Evolutionary conservation across 768 basidiomycete species (phyloP).

Genomic region (Termitomyces sp.): DNA sequence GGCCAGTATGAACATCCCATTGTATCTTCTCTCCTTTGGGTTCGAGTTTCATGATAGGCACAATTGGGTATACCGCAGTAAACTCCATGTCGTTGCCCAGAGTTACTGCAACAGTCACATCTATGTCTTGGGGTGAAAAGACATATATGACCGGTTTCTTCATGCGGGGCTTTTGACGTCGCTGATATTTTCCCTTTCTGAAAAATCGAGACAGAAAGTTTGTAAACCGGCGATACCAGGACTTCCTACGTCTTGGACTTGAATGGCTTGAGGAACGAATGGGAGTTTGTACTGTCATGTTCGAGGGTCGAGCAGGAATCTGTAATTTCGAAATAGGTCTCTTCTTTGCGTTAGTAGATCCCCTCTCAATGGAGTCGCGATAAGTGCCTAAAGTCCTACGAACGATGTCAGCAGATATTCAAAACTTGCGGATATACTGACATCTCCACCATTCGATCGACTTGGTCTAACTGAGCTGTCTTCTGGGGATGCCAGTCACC

Average conservation of each 20-base stretch:
- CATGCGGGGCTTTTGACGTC: neutral
- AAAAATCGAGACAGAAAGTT: slow-evolving; percentile 2
- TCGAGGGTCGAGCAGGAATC: neutral
- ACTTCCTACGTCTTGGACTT: neutral
- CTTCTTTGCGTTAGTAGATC: neutral
- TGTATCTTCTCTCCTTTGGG: slow-evolving; percentile 16
- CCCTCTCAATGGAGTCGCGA: neutral
- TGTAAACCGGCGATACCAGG: slow-evolving; percentile 3
- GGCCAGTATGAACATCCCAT: slow-evolving; percentile 27
- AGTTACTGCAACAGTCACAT: slow-evolving; percentile 23
- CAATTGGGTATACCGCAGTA: slow-evolving; percentile 28
- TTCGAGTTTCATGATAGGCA: slow-evolving; percentile 15
- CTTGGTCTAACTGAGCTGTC: neutral
- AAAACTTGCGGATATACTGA: neutral
- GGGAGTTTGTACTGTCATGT: neutral
- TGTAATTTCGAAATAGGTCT: neutral
- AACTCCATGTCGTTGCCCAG: slow-evolving; percentile 27
- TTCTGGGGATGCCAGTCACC: neutral
- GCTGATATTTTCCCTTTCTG: neutral
- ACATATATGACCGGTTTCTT: slow-evolving; percentile 33
- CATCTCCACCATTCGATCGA: neutral
- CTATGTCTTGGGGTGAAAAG: slow-evolving; percentile 21
- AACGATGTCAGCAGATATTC: neutral
- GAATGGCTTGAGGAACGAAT: neutral
- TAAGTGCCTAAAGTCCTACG: neutral